Evolutionary conservation across 164 flowering plant genomes (phyloP), one percentile per base, ranked within the genome.

Genomic region (Taxillus chinensis): DNA sequence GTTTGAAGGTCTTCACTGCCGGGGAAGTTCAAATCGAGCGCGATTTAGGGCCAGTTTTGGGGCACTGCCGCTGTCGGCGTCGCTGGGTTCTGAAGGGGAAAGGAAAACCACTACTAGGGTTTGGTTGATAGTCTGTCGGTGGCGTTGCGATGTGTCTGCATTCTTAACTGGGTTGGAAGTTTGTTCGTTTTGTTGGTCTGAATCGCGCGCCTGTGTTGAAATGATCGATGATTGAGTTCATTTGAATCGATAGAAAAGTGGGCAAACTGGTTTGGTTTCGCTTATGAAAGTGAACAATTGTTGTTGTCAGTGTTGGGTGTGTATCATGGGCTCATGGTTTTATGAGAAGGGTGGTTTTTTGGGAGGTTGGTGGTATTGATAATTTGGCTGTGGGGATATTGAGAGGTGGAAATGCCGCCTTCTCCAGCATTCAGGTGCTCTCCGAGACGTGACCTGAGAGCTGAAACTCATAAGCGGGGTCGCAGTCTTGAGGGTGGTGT

Each of bases 361-460:
- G 49, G 10, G 61, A n/a, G n/a, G 42, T 49, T 39, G 40, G 53
- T 64, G 62, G 41, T 15, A 63, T 66, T 59, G 59, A 66, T 11
- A 45, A 17, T 45, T 58, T 49, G 64, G 62, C 16, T 41, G 57
- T 12, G 42, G 60, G 45, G 55, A 37, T 14, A 8, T 70, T 61
- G 52, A 62, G 68, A 50, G 52, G 71, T 12, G 59, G 73, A 66
- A 67, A 90, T 90, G 96, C 88, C 96, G 41, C 91, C 95, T 63
- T 84, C 96, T 53, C 95, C 97, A 45, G 83, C 86, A 60, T 58
- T 80, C 74, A 80, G 90, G 62, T 73, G 68, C 59, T 86, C 96
- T 27, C 96, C 93, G 0, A 74, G 81, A 17, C 77, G 89, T 74
- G 88, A 82, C 66, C 49, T 62, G 8, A 80, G 75, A 70, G 64